Evolutionary conservation across 495 filamentous ascomycete genomes (phyloP).

Genomic region (Evernia prunastri): DNA sequence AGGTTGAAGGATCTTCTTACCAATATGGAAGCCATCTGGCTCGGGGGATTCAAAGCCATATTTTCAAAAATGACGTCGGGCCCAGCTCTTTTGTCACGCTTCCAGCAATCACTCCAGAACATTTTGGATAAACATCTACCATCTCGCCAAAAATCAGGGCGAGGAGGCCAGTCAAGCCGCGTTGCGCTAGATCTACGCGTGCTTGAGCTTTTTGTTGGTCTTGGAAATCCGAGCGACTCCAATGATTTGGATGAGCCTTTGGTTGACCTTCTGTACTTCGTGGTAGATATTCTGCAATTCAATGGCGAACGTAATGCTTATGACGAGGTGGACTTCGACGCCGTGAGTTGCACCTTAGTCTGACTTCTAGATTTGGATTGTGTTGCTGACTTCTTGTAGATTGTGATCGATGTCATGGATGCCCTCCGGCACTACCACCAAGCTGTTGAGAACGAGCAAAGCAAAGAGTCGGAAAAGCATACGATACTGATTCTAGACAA

Average conservation of each 20-base stretch:
- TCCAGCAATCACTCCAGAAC: slow-evolving; percentile 68
- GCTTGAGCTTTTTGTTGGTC: slow-evolving; percentile 78
- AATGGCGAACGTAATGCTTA: slow-evolving; percentile 94
- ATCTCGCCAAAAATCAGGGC: slow-evolving; percentile 65
- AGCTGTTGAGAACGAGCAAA: slow-evolving; percentile 38
- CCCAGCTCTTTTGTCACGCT: slow-evolving; percentile 57
- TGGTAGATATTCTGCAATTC: slow-evolving; percentile 94
- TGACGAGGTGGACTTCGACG: slow-evolving; percentile 94
- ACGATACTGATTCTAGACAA: slow-evolving; percentile 94
- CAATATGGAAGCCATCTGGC: slow-evolving; percentile 87
- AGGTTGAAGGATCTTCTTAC: slow-evolving; percentile 70
- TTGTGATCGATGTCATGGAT: slow-evolving; percentile 77
- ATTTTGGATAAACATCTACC: slow-evolving; percentile 84
- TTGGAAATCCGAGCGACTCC: slow-evolving; percentile 62
- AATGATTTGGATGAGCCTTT: slow-evolving; percentile 79
- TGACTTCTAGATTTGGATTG: not conserved
- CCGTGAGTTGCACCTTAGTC: slow-evolving; percentile 30
- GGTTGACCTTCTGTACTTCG: slow-evolving; percentile 87
- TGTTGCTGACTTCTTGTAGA: slow-evolving; percentile 34
- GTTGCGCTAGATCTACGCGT: slow-evolving; percentile 48
- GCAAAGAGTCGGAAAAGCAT: slow-evolving; percentile 65
- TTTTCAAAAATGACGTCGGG: slow-evolving; percentile 66
- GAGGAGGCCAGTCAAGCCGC: slow-evolving; percentile 33
- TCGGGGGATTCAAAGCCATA: slow-evolving; percentile 87
- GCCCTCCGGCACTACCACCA: slow-evolving; percentile 73